These are phyloP conservation scores for Leucocoprinus birnbaumii DNA, from an alignment of 768 basidiomycete genomes.

Conservation along the genomic window DNA sequence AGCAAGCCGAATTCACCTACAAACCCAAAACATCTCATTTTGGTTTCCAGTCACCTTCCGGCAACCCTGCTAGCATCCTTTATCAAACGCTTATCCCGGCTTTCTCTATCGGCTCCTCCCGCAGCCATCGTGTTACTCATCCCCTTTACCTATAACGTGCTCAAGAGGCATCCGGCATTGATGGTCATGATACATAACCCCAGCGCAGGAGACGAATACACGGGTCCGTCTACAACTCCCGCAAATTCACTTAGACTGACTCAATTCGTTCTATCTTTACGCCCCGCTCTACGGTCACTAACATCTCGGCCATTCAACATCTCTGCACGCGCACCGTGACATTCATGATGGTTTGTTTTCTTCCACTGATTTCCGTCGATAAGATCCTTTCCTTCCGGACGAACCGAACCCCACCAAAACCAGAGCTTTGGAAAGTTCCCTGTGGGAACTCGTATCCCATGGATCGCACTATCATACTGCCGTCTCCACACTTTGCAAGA, in stretches of 20 bases:
- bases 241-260: background rate
- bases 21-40: too few relatives aligned
- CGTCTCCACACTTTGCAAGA: slow-evolving; percentile 83
- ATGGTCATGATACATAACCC: slow-evolving; percentile 90
- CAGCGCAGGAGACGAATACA: slow-evolving; percentile 30
- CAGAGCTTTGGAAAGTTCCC: slow-evolving; percentile 78
- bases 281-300: background rate
- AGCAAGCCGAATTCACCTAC: background rate
- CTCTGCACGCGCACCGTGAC: background rate
- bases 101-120: slow-evolving; percentile 84
- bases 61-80: slow-evolving; percentile 92
- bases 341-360: background rate
- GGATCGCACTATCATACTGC: slow-evolving; percentile 80
- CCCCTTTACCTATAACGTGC: slow-evolving; percentile 91
- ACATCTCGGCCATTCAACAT: background rate
- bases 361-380: background rate
- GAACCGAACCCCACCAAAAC: slow-evolving; percentile 78
- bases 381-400: slow-evolving; percentile 65
- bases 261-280: background rate
- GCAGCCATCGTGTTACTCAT: slow-evolving; percentile 88
- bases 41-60: slow-evolving; percentile 65
- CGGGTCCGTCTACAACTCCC: slow-evolving; percentile 25
- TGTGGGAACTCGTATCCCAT: slow-evolving; percentile 90
- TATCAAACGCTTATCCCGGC: slow-evolving; percentile 83
- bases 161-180: slow-evolving; percentile 87